phyloP scores from a whole-genome alignment of 2,329 filamentous ascomycete species.

The Dendrostoma leiphaemia region DNA sequence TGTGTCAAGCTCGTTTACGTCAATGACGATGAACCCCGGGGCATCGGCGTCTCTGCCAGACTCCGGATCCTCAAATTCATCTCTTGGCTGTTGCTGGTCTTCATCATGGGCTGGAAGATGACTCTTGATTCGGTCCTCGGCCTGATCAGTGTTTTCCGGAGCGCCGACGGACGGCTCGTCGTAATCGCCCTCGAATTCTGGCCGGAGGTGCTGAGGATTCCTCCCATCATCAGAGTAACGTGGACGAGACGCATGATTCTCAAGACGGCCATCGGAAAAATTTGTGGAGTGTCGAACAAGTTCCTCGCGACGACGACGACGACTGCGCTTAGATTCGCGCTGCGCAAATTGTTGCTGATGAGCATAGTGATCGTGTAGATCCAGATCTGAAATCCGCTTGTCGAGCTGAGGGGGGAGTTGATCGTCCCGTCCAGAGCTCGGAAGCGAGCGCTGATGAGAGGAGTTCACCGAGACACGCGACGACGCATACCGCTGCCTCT shows the following conservation, averaged over 20 bases:
- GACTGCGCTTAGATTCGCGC: not conserved
- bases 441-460: conserved; percentile 4
- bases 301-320: not conserved
- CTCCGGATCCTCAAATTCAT: not conserved
- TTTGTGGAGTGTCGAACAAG: not conserved
- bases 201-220: not conserved
- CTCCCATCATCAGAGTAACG: too few relatives aligned
- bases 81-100: not conserved
- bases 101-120: not conserved
- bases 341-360: not conserved
- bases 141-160: not conserved
- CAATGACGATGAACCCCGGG: conserved; percentile 11
- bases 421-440: conserved; percentile 3
- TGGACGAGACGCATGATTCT: not conserved
- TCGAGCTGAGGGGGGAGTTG: not conserved
- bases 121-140: not conserved
- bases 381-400: not conserved
- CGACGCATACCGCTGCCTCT: not conserved
- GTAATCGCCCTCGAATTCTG: too few relatives aligned
- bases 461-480: not conserved
- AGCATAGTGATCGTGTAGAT: not conserved
- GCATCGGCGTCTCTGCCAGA: not conserved
- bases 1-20: conserved; percentile 8
- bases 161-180: too few relatives aligned
- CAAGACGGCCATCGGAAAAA: not conserved